These are phyloP conservation scores for Gleditsia sinensis DNA, from an alignment of 306 rosid species.

Conservation along the genomic window DNA sequence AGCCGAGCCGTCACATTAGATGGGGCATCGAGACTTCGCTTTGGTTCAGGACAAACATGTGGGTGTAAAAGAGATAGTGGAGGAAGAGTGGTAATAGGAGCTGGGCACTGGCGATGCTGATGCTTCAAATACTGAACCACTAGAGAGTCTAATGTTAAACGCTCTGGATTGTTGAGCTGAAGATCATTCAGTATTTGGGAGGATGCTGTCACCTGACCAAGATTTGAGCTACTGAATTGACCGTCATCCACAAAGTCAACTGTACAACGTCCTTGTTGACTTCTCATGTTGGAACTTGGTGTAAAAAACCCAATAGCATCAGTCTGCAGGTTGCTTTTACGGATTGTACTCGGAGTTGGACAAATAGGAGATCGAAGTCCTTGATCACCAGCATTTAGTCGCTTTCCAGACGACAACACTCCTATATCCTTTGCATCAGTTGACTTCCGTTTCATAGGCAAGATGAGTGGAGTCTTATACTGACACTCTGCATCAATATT, in stretches of 20 bases:
- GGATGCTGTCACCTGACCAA: conserved; percentile 58
- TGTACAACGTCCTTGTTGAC: conserved; percentile 53
- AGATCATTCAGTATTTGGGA: conserved; percentile 62
- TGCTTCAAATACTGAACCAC: conserved; percentile 96
- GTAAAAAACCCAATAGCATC: conserved; percentile 66
- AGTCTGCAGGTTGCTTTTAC: conserved; percentile 52
- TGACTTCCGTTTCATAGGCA: conserved; percentile 77
- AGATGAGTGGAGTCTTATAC: conserved; percentile 65
- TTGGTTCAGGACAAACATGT: conserved; percentile 98
- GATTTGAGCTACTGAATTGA: conserved; percentile 48
- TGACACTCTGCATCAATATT: conserved; percentile 65
- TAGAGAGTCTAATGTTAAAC: conserved; percentile 77
- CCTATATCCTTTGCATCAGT: conserved; percentile 73
- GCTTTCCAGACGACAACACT: conserved; percentile 60
- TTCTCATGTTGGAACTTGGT: conserved; percentile 59
- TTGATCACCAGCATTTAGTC: conserved; percentile 67
- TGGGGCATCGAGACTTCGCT: conserved; percentile 92
- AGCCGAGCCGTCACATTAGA: conserved; percentile 88
- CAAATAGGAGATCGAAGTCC: conserved; percentile 78
- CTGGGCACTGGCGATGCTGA: conserved; percentile 99
- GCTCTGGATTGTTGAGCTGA: conserved; percentile 76
- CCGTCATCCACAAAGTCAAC: conserved; percentile 68
- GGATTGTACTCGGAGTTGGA: conserved; percentile 58
- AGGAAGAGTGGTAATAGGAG: conserved; percentile 98
- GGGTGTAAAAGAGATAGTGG: conserved; percentile 90